Evolutionary conservation across 2,329 filamentous ascomycete genomes (phyloP), one percentile per base, ranked within the genome.

Genomic region (Chaetomium olivaceum): DNA sequence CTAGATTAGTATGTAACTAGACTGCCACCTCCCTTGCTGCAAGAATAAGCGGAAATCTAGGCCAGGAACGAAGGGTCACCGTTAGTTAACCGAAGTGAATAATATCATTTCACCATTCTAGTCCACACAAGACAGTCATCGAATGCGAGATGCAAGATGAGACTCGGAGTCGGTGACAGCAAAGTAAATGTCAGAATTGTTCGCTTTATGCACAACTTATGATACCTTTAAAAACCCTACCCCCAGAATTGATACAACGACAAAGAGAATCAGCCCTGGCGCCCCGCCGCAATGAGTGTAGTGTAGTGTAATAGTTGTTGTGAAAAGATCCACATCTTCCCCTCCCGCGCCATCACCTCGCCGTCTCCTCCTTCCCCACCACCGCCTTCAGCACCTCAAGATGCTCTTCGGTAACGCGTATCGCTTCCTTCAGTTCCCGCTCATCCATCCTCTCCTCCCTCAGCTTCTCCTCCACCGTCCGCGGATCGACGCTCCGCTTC

Each of bases 361-460:
- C 31, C 48, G 2, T 14, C 12, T 54, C 58, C 43, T 63, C 87
- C 74, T 82, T 84, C 68, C 86, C 84, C 60, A 94, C 83, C 33
- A 92, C 90, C 51, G 85, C 84, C 77, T 93, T 93, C 68, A 99
- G 79, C 51, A 90, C 86, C 63, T 85, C 84, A 36, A 99, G 80
- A 73, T 91, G 90, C 80, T 97, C 90, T 75, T 97, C 92, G 2
- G 94, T 97, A 33, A 96, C 86, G 62, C 86, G 82, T 67, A 97
- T 94, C 23, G 92, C 91, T 79, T 96, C 87, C 69, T 88, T 86
- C 66, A 96, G 85, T 75, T 95, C 89, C 39, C 86, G 82, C 71
- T 91, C 87, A 56, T 87, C 87, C 85, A 94, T 91, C 57, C 81
- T 80, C 70, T 85, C 83, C 65, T 85, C 81, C 11, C 81, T 79